Percentiles rank a stretch among this genome's conserved stretches.
Evolutionary conservation across 768 basidiomycete genomes (phyloP).

Genomic region (Pleurotus salmoneostramineus): DNA sequence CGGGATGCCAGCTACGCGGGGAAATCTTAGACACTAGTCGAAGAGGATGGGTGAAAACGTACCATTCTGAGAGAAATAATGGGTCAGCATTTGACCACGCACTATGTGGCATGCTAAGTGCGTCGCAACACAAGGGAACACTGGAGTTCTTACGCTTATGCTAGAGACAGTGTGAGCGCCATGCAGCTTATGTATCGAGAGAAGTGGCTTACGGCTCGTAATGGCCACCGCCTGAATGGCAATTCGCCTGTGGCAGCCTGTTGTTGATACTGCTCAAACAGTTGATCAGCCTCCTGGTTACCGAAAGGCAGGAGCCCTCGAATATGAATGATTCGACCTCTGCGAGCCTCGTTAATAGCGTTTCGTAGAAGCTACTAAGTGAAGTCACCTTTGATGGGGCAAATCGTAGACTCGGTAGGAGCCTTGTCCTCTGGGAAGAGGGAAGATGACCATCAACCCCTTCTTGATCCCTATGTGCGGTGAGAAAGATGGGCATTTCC

Average conservation of each 20-base stretch:
- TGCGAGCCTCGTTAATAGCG: constrained; percentile 15
- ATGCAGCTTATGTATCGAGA: not conserved
- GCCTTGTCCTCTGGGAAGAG: constrained; percentile 17
- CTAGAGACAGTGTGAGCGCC: constrained; percentile 29
- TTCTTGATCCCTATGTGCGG: constrained; percentile 25
- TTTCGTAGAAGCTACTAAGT: not conserved
- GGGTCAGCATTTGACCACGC: constrained; percentile 66
- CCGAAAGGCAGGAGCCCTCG: constrained; percentile 33
- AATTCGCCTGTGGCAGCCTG: constrained; percentile 55
- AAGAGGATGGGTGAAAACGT: constrained; percentile 19
- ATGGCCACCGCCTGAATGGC: constrained; percentile 67
- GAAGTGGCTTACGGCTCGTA: constrained; percentile 50
- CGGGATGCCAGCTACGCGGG: constrained; percentile 63
- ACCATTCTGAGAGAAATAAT: constrained; percentile 88
- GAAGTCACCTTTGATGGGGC: constrained; percentile 39
- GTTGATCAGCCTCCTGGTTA: constrained; percentile 46
- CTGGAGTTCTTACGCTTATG: constrained; percentile 53
- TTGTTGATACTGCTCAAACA: constrained; percentile 64
- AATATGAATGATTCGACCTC: constrained; percentile 65
- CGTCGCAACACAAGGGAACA: not conserved
- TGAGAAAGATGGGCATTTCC: not conserved
- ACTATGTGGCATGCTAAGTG: constrained; percentile 33
- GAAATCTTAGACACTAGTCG: constrained; percentile 1
- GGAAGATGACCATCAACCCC: constrained; percentile 17
- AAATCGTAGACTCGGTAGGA: constrained; percentile 44